Percentiles rank a stretch among this genome's conserved stretches.
phyloP scores from a whole-genome alignment of 1,284 basidiomycete species.

The Cutaneotrichosporon sp. region DNA sequence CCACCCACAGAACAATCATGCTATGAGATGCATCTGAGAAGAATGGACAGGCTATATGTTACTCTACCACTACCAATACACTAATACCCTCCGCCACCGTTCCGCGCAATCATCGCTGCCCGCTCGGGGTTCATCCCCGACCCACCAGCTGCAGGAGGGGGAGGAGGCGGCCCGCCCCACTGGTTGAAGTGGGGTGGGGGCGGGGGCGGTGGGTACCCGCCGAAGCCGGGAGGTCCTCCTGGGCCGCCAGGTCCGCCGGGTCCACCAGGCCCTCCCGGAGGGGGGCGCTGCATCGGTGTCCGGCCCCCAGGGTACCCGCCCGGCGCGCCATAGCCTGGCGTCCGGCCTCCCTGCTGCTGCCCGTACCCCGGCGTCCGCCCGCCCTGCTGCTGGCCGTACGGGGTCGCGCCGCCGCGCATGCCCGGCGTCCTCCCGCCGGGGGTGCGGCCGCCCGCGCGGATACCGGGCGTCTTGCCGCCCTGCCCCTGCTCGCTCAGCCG shows the following conservation, averaged over 20 bases:
- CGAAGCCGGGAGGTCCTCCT: neutral
- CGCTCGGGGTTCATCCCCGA: constrained; percentile 17
- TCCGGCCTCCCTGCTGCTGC: no score
- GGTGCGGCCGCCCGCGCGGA: constrained; percentile 28
- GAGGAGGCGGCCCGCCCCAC: neutral
- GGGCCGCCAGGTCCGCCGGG: neutral
- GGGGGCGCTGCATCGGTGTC: constrained; percentile 14
- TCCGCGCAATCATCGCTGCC: constrained; percentile 17
- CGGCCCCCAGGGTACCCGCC: constrained; percentile 9
- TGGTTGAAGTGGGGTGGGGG: neutral
- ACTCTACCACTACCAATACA: neutral
- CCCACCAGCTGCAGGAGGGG: neutral
- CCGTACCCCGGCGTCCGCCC: no score
- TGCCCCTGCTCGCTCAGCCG: constrained; percentile 38
- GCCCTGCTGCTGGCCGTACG: constrained; percentile 6
- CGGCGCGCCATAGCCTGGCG: neutral
- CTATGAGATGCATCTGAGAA: constrained; percentile 5
- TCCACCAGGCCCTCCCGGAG: no score
- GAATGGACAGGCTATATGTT: constrained; percentile 1
- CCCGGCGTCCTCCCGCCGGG: constrained; percentile 9
- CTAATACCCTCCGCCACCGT: constrained; percentile 8
- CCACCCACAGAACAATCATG: no score
- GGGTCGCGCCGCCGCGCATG: no score
- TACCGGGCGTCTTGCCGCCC: constrained; percentile 73
- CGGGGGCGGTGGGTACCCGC: neutral